phyloP scores from a whole-genome alignment of 192 early-diverging fungal species.

The Umbelopsis isabellina region DNA sequence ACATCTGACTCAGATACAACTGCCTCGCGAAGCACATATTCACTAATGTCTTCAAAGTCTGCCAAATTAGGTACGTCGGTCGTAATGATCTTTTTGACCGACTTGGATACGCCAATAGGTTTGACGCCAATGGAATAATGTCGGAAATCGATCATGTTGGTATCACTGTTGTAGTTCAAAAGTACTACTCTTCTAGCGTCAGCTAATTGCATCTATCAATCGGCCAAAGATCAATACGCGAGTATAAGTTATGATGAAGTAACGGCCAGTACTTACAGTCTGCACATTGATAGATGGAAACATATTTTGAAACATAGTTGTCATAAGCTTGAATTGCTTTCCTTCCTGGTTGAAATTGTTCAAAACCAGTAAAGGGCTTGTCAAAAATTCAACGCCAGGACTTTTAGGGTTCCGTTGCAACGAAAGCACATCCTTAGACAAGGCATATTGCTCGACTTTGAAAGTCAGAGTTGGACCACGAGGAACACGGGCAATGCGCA shows the following conservation, averaged over 20 bases:
- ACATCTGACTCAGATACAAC: conserved; percentile 89
- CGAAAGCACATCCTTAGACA: conserved; percentile 80
- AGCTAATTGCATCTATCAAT: conserved; percentile 78
- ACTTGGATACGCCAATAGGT: conserved; percentile 87
- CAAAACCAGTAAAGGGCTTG: conserved; percentile 80
- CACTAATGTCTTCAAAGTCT: conserved; percentile 86
- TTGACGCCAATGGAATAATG: conserved; percentile 92
- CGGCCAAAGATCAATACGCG: background rate
- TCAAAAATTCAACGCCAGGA: conserved; percentile 76
- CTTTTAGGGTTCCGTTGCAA: conserved; percentile 80
- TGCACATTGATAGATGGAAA: conserved; percentile 95
- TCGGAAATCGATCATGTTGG: conserved; percentile 86
- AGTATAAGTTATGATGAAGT: background rate
- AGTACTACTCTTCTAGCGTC: conserved; percentile 91
- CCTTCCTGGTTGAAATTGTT: conserved; percentile 77
- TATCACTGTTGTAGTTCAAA: conserved; percentile 87
- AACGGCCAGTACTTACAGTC: conserved; percentile 54
- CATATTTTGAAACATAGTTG: conserved; percentile 95
- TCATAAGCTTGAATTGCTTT: conserved; percentile 89
- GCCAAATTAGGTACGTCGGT: conserved; percentile 77
- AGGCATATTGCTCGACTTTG: conserved; percentile 77
- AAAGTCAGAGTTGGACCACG: conserved; percentile 94
- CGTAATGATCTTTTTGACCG: conserved; percentile 83
- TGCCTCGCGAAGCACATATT: conserved; percentile 86
- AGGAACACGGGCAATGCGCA: conserved; percentile 85